Evolutionary conservation across 352 stramenopile species (phyloP).

Genomic region (Phytophthora fragariaefolia): DNA sequence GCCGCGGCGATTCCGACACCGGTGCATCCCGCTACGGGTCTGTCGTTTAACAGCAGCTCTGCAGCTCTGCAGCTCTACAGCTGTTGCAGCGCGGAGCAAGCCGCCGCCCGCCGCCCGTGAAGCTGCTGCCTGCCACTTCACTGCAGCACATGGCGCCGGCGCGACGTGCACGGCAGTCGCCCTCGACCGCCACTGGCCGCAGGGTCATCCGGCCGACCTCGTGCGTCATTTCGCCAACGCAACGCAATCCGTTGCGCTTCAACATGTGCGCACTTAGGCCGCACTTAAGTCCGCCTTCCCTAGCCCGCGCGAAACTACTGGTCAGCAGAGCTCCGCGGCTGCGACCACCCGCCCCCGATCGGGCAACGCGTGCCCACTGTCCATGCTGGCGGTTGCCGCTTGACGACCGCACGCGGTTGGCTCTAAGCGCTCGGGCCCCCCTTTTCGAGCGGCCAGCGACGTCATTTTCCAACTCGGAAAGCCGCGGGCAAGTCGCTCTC

Average conservation of each 20-base stretch:
- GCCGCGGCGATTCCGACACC: too few relatives aligned
- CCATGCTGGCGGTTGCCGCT: slow-evolving; percentile 14
- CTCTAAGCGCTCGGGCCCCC: slow-evolving; percentile 28
- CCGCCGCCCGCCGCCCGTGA: background rate
- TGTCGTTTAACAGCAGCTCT: background rate
- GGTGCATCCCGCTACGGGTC: background rate
- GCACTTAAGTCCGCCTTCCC: background rate
- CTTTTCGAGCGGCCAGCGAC: slow-evolving; percentile 14
- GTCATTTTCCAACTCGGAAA: slow-evolving; percentile 63
- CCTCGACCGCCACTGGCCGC: too few relatives aligned
- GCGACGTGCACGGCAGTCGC: too few relatives aligned
- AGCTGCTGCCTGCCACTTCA: background rate
- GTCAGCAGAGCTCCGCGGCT: slow-evolving; percentile 33
- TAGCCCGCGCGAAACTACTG: slow-evolving; percentile 38
- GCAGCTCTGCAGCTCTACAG: too few relatives aligned
- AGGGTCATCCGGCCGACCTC: too few relatives aligned
- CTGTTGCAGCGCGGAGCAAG: background rate
- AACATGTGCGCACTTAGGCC: background rate
- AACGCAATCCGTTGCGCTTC: background rate
- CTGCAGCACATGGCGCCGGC: too few relatives aligned
- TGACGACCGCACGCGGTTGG: slow-evolving; percentile 37
- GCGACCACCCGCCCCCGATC: slow-evolving; percentile 18
- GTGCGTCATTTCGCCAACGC: background rate
- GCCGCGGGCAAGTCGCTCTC: slow-evolving; percentile 35
- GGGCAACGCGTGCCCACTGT: slow-evolving; percentile 1